Evolutionary conservation across 495 filamentous ascomycete genomes (phyloP).

Genomic region (Aspergillus kassunensis): DNA sequence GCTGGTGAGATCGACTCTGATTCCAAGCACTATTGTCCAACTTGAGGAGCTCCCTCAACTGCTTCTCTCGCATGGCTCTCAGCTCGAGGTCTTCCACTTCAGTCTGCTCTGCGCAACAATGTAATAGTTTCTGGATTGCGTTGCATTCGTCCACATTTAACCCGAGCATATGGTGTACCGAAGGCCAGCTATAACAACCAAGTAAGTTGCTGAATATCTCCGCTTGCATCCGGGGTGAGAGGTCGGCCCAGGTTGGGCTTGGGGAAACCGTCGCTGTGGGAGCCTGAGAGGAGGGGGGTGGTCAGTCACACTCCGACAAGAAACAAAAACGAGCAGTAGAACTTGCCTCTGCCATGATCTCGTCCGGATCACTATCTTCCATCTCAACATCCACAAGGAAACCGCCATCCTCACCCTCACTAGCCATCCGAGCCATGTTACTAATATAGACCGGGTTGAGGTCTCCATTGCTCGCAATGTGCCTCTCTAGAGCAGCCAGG

Average conservation of each 20-base stretch:
- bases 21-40: constrained; percentile 28
- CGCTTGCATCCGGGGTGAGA: constrained; percentile 28
- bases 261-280: neutral
- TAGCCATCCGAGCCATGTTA: constrained; percentile 36
- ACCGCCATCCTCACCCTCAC: no score
- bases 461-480: constrained; percentile 31
- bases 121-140: constrained; percentile 9
- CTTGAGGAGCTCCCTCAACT: constrained; percentile 24
- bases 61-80: constrained; percentile 28
- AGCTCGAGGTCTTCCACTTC: constrained; percentile 26
- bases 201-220: constrained; percentile 36
- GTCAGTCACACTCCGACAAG: neutral
- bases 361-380: constrained; percentile 24
- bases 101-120: constrained; percentile 22
- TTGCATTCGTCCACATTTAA: constrained; percentile 21
- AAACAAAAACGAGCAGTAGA: neutral
- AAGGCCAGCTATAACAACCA: constrained; percentile 16
- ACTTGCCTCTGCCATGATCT: constrained; percentile 1
- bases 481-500: constrained; percentile 22
- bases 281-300: neutral
- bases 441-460: constrained; percentile 31
- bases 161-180: constrained; percentile 21
- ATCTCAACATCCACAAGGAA: constrained; percentile 9
- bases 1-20: constrained; percentile 14
- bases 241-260: constrained; percentile 26